phyloP scores from a whole-genome alignment of 306 rosid genomes.

The apple (Malus domestica) region ASM211411v1 NC_041796.1:21940501-21941000 shows the following conservation, averaged over 20 bases:
- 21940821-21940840: neutral
- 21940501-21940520: too few relatives aligned
- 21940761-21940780: neutral
- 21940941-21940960: neutral
- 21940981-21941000: neutral
- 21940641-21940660: neutral
- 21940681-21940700: neutral
- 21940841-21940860: neutral
- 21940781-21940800: neutral
- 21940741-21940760: neutral
- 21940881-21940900: neutral
- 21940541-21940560: too few relatives aligned
- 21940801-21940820: neutral
- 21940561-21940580: too few relatives aligned
- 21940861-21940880: neutral
- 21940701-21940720: neutral
- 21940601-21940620: neutral
- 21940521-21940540: too few relatives aligned
- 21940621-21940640: neutral
- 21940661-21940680: neutral
- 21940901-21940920: neutral
- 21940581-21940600: neutral
- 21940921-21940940: neutral
- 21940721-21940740: neutral
- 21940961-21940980: too few relatives aligned